A percentile compares a stretch with the other conserved stretches of the same genome.
Conservation (phyloP, 768 basidiomycete species). For the Polyporus arcularius region DNA sequence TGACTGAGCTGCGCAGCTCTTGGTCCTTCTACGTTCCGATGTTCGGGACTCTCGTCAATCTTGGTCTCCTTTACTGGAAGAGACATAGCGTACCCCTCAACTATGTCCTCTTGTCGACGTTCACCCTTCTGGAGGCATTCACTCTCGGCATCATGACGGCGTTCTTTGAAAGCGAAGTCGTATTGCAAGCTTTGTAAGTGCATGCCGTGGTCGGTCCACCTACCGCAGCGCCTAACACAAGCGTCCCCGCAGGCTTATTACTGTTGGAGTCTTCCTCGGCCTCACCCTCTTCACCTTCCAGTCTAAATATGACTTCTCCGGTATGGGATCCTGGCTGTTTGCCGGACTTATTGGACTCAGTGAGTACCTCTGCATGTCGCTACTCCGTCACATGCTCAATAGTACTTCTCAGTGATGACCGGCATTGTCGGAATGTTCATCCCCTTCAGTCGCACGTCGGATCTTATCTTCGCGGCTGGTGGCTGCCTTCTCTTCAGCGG, state of each 20-base stretch:
- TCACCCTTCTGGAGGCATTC: slow-evolving; percentile 90
- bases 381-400: slow-evolving; percentile 1
- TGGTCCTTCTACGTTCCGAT: slow-evolving; percentile 84
- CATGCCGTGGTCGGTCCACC: background rate
- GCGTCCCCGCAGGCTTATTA: slow-evolving; percentile 61
- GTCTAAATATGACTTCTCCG: slow-evolving; percentile 96
- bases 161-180: slow-evolving; percentile 69
- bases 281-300: slow-evolving; percentile 94
- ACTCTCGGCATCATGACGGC: slow-evolving; percentile 85
- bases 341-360: slow-evolving; percentile 78
- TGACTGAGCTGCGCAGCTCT: slow-evolving; percentile 38
- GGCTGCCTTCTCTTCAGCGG: slow-evolving; percentile 86
- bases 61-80: slow-evolving; percentile 88
- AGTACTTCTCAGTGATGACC: slow-evolving; percentile 58
- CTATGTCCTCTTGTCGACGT: slow-evolving; percentile 78
- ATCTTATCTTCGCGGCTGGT: slow-evolving; percentile 76
- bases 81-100: slow-evolving; percentile 90
- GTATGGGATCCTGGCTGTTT: slow-evolving; percentile 90
- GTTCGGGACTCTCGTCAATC: slow-evolving; percentile 76
- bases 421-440: slow-evolving; percentile 84
- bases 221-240: background rate
- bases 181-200: slow-evolving; percentile 84
- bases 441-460: slow-evolving; percentile 80
- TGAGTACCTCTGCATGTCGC: slow-evolving; percentile 35
- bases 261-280: slow-evolving; percentile 90